Evolutionary conservation across 768 basidiomycete genomes (phyloP).

Genomic region (Grammothele lineata): DNA sequence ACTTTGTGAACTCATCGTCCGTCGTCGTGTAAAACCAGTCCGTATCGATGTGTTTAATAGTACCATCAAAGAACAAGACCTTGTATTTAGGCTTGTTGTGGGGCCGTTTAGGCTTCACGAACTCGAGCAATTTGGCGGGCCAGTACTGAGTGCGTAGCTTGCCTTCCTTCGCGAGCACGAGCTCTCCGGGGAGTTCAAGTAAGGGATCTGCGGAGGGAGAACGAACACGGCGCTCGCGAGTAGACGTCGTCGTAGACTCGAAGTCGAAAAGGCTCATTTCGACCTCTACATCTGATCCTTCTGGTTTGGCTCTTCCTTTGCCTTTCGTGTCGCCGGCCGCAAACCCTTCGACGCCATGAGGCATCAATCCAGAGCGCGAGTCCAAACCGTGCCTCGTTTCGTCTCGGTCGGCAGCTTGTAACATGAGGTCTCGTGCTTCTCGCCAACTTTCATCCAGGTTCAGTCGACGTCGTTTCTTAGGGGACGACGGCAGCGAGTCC

Average conservation of each 20-base stretch:
- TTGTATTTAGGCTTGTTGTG: slow-evolving; percentile 43
- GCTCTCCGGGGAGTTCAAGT: slow-evolving; percentile 63
- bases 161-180: slow-evolving; percentile 49
- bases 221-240: slow-evolving; percentile 27
- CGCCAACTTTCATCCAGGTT: slow-evolving; percentile 40
- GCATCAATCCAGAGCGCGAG: slow-evolving; percentile 13
- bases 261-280: background rate
- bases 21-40: slow-evolving; percentile 54
- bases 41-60: slow-evolving; percentile 36
- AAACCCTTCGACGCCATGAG: slow-evolving; percentile 1
- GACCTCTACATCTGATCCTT: too few species aligned
- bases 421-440: slow-evolving; percentile 42
- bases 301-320: slow-evolving; percentile 3
- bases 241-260: background rate
- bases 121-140: slow-evolving; percentile 60
- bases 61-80: slow-evolving; percentile 58
- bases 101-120: slow-evolving; percentile 39
- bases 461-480: slow-evolving; percentile 42
- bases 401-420: slow-evolving; percentile 38
- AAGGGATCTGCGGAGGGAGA: slow-evolving; percentile 44
- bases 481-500: slow-evolving; percentile 28
- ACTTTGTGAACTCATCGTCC: slow-evolving; percentile 58
- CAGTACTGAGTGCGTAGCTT: slow-evolving; percentile 43
- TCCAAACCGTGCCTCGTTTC: slow-evolving; percentile 47
- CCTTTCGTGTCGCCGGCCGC: background rate